A percentile compares a stretch with the other conserved stretches of the same genome.
Conservation (phyloP, 2,329 filamentous ascomycete species). For the Ophiocordyceps robertsii region DNA sequence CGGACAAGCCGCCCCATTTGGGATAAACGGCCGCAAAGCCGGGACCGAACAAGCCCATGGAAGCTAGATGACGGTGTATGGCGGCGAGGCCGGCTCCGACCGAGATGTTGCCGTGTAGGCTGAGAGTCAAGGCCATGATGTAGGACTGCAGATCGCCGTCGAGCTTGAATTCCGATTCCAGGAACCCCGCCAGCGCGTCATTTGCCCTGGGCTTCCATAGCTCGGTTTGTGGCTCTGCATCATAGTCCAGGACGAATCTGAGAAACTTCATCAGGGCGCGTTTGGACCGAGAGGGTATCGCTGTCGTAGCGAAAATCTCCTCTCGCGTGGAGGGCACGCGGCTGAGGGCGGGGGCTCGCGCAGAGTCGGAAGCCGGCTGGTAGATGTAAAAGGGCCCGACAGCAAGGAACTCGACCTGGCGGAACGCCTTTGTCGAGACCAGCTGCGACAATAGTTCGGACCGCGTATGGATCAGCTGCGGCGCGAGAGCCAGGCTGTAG, state of each 20-base stretch:
- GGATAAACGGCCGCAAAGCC: constrained; percentile 83
- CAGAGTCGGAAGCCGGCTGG: constrained; percentile 20
- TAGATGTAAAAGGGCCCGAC: constrained; percentile 88
- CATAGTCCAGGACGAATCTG: constrained; percentile 68
- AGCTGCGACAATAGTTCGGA: constrained; percentile 66
- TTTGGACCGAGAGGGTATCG: constrained; percentile 69
- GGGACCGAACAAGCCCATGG: constrained; percentile 75
- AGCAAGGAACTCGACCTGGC: constrained; percentile 84
- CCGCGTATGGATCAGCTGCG: constrained; percentile 74
- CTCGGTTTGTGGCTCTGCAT: constrained; percentile 39
- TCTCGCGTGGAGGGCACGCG: constrained; percentile 82
- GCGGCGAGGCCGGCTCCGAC: constrained; percentile 54
- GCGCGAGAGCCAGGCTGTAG: constrained; percentile 74
- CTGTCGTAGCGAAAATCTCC: constrained; percentile 72
- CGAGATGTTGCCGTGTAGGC: constrained; percentile 48
- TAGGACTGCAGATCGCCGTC: constrained; percentile 53
- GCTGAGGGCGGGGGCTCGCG: constrained; percentile 29
- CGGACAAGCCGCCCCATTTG: constrained; percentile 84
- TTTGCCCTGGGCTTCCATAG: constrained; percentile 45
- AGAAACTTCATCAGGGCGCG: constrained; percentile 85
- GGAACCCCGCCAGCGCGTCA: constrained; percentile 42
- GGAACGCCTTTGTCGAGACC: constrained; percentile 79
- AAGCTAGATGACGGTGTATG: constrained; percentile 69
- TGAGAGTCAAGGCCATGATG: constrained; percentile 57
- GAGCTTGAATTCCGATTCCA: constrained; percentile 50